Conservation (phyloP, 257 asterid genomes). For the Coffea canephora region DNA sequence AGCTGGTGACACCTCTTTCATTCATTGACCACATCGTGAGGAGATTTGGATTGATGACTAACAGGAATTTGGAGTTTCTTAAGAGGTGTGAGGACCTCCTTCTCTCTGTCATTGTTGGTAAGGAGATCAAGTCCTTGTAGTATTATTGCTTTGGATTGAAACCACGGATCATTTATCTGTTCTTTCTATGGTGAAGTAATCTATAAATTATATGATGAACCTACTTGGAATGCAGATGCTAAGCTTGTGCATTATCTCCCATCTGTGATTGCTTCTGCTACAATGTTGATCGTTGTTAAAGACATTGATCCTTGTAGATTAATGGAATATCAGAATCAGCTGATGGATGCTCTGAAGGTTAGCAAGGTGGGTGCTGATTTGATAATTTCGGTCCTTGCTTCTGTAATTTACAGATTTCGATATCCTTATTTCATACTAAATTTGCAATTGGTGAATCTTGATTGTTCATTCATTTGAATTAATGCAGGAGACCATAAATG, state of each 20-base stretch:
- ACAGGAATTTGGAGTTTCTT: conserved; percentile 60
- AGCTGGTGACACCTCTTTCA: conserved; percentile 77
- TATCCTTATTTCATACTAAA: conserved; percentile 6
- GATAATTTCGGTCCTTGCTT: not conserved
- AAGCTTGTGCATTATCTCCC: conserved; percentile 51
- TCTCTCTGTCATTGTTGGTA: conserved; percentile 66
- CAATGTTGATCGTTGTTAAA: conserved; percentile 28
- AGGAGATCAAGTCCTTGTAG: conserved; percentile 5
- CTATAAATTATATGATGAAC: not conserved
- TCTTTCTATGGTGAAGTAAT: not conserved
- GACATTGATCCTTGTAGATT: conserved; percentile 34
- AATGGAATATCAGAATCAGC: conserved; percentile 29
- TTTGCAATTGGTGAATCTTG: not conserved
- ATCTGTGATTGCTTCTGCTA: conserved; percentile 51
- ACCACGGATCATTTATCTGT: not conserved
- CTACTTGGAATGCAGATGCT: conserved; percentile 47
- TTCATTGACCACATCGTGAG: conserved; percentile 80
- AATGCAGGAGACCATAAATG: conserved; percentile 35
- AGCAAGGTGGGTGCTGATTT: conserved; percentile 32
- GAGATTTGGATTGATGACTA: conserved; percentile 54
- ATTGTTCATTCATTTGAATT: conserved; percentile 3
- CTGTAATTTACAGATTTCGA: not conserved
- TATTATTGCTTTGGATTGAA: not conserved
- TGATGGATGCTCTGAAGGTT: conserved; percentile 30
- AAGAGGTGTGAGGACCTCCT: conserved; percentile 55